Base-by-base conservation (phyloP, 2,329 filamentous ascomycete species). In the Hymenoscyphus occultus region DNA sequence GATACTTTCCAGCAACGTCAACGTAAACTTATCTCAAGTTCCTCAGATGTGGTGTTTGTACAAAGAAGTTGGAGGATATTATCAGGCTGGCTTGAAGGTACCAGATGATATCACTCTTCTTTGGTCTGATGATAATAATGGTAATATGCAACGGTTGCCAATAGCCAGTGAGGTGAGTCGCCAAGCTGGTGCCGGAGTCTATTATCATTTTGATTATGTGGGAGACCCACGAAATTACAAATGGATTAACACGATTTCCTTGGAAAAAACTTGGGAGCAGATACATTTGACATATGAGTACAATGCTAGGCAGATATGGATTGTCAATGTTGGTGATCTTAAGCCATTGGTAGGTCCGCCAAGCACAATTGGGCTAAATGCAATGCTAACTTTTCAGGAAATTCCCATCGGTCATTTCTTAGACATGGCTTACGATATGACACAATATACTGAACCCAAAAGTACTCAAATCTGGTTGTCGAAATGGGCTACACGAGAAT, bases 1-100 rank as follows among this genome's bases (percentile, higher is more conserved):
- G 13, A 87, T 87, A 65, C 79, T 89, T 45, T 62, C 59, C 39
- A 78, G 78, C 39, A 80, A 83, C 1, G 82, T 88, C 0, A 80
- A 79, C 5, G 79, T 66, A 1, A 69, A 69, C 28, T 78, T 74
- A 2, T 77, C 79, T 5, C 75, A 75, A 1, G 78, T 82, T 40
- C 87, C 88, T 13, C 87, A 90, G 75, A 82, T 87, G 76, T 90
- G 88, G 87, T 89, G 87, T 70, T 76, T 90, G 63, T 91, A 90
- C 77, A 90, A 90, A 73, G 88, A 91, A 73, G 87, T 91, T 2
- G 86, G 87, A 76, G 83, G 83, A 14, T 90, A 91, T 72, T 84
- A 87, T 62, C 84, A 87, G 64, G 80, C 84, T 19, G 88, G 88
- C 1, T 81, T 90, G 72, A 76, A 78, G 5, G 83, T 89, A 1